Evolutionary conservation across 1,284 basidiomycete genomes (phyloP), one percentile per base, ranked within the genome.

Genomic region (Sphagnurus paluster): DNA sequence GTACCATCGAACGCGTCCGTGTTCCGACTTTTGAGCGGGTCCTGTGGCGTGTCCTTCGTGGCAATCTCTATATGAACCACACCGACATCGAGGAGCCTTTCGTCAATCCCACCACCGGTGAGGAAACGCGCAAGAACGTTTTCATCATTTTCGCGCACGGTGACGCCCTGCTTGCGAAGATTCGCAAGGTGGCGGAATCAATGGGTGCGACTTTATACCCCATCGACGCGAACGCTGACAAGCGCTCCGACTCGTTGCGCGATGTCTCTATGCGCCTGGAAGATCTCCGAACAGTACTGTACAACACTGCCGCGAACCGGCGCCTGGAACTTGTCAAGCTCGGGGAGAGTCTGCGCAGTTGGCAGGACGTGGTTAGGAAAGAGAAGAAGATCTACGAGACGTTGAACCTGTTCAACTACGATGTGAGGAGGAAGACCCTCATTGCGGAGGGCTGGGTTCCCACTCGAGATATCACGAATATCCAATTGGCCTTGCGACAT

Each of bases 91-190:
- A 82, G 34, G 90, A 96, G 59, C 90, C 93, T 1, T 98, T 99
- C 62, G 78, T 94, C 48, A 90, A 98, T 62, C 86, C 93, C 11
- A 77, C 76, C 34, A 89, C 87, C 2, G 88, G 88, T 33, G 76
- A 74, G 29, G 89, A 94, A 69, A 90, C 88, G 6, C 83, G 87
- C 72, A 99, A 99, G 80, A 95, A 98, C 58, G 97, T 99, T 34
- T 99, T 99, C 74, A 97, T 99, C 74, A 98, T 99, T 67, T 99
- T 99, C 62, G 97, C 96, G 0, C 97, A 99, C 60, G 97, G 97
- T 26, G 84, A 93, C 39, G 87, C 90, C 33, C 77, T 99, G 16
- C 83, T 99, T 23, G 82, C 90, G 58, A 99, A 99, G 79, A 98
- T 99, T 63, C 92, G 96, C 64, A 98, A 96, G 69, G 93, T 99